These are phyloP conservation scores for Boletellus ananas DNA, from an alignment of 768 basidiomycete genomes.

Conservation along the genomic window DNA sequence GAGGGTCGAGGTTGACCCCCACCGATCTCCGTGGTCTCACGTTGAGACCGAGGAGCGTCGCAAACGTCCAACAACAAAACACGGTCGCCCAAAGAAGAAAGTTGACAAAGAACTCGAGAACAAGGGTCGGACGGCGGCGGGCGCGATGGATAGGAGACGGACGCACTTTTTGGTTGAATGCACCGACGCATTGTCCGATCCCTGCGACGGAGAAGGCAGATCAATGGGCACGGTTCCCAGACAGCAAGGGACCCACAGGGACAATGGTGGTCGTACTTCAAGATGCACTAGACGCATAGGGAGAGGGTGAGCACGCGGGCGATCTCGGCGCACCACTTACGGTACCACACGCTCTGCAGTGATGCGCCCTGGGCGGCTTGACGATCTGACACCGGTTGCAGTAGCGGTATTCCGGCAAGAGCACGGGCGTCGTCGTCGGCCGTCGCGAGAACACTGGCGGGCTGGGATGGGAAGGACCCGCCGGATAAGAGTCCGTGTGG, in stretches of 20 bases:
- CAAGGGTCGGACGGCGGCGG: not conserved
- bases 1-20: slow-evolving; percentile 47
- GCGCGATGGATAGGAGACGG: not conserved
- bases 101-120: slow-evolving; percentile 72
- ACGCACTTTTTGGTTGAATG: slow-evolving; percentile 80
- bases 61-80: slow-evolving; percentile 61
- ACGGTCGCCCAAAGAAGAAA: slow-evolving; percentile 64
- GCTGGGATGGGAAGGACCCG: slow-evolving; percentile 2
- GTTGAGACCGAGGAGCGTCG: slow-evolving; percentile 54
- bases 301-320: not conserved
- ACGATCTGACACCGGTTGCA: slow-evolving; percentile 59
- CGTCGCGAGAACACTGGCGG: slow-evolving; percentile 23
- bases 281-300: slow-evolving; percentile 54
- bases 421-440: slow-evolving; percentile 42
- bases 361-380: slow-evolving; percentile 75
- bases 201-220: slow-evolving; percentile 38
- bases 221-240: not conserved
- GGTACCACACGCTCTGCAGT: slow-evolving; percentile 80
- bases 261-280: slow-evolving; percentile 88
- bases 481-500: slow-evolving; percentile 9
- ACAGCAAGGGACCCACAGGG: slow-evolving; percentile 54
- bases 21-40: slow-evolving; percentile 29
- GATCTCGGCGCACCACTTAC: slow-evolving; percentile 39
- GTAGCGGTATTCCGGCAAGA: slow-evolving; percentile 64
- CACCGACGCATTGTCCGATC: slow-evolving; percentile 95